Base-by-base conservation (phyloP, 768 basidiomycete genomes). In the Tricholoma terreum region DNA sequence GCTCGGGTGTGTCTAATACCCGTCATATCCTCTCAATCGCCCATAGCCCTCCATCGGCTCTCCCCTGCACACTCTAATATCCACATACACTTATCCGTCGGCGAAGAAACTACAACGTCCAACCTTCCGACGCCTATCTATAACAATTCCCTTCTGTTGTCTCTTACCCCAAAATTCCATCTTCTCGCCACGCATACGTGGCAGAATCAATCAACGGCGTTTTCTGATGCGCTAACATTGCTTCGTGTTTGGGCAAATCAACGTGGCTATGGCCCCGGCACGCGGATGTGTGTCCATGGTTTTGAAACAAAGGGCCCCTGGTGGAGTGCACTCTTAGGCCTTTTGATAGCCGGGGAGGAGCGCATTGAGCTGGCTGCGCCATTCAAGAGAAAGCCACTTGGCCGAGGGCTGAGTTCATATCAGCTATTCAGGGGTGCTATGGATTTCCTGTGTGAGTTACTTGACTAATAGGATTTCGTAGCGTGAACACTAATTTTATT, bases 171-270 rank as follows among this genome's bases (percentile, higher is more conserved):
- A 4, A 77, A 79, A 62, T 62, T 76, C 2, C 79, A 83, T 48
- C 78, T 89, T 6, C 77, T 87, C 31, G 72, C 77, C 8, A 73
- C 82, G 7, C 82, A 88, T 64, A 66, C 76, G 49, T 61, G 83
- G 30, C 79, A 83, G 46, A 75, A 87, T 40, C 74, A 80, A 10
- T 72, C 83, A 9, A 79, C 88, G 0, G 79, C 85, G 0, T 94
- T 92, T 68, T 69, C 72, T 1, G 87, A 94, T 51, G 92, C 92
- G 0, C 69, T 93, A 8, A 78, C 88, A 0, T 77, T 98, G 1
- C 81, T 98, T 14, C 83, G 92, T 9, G 81, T 95, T 14, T 99
- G 97, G 97, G 92, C 91, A 1, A 85, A 86, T 50, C 89, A 94
- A 63, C 79, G 94, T 40, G 93, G 93, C 0, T 94, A 87, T 61